Evolutionary conservation across 371 early-diverging fungal genomes (phyloP).

Genomic region (Rhizopus microsporus): DNA sequence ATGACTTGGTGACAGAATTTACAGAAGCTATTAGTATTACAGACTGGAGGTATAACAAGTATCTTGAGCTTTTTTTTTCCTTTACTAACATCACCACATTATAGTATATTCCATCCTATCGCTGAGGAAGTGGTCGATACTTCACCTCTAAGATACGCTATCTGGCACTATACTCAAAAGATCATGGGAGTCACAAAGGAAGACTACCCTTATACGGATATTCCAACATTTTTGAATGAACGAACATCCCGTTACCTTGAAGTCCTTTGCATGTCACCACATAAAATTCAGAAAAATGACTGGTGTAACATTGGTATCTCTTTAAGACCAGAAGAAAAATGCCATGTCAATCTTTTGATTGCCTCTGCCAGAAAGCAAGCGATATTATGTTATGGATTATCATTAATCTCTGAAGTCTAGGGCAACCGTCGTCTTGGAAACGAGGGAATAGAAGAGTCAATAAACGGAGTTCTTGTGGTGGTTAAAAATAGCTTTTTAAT

Average conservation of each 20-base stretch:
- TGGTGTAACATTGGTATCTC: constrained; percentile 62
- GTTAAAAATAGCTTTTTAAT: constrained; percentile 2
- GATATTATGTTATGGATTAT: constrained; percentile 56
- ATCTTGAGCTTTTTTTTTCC: not conserved
- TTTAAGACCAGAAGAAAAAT: constrained; percentile 68
- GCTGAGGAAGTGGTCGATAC: constrained; percentile 61
- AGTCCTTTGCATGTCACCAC: constrained; percentile 48
- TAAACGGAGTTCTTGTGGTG: not conserved
- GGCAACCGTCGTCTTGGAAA: constrained; percentile 6
- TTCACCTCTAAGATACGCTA: constrained; percentile 61
- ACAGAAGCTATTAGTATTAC: constrained; percentile 62
- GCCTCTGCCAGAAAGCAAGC: constrained; percentile 66
- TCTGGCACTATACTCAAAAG: constrained; percentile 64
- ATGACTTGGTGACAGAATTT: constrained; percentile 61
- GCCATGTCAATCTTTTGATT: constrained; percentile 64
- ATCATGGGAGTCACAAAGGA: constrained; percentile 64
- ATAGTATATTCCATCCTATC: constrained; percentile 46
- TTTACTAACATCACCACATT: not conserved
- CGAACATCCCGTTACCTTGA: constrained; percentile 53
- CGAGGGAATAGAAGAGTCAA: not conserved
- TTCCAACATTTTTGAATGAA: constrained; percentile 46
- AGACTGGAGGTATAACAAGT: constrained; percentile 50
- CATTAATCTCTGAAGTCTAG: constrained; percentile 31
- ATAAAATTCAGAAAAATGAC: constrained; percentile 47
- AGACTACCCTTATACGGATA: constrained; percentile 61